Evolutionary conservation across 2,329 filamentous ascomycete genomes (phyloP), one percentile per base, ranked within the genome.

Genomic region (Pseudocercospora cruenta): DNA sequence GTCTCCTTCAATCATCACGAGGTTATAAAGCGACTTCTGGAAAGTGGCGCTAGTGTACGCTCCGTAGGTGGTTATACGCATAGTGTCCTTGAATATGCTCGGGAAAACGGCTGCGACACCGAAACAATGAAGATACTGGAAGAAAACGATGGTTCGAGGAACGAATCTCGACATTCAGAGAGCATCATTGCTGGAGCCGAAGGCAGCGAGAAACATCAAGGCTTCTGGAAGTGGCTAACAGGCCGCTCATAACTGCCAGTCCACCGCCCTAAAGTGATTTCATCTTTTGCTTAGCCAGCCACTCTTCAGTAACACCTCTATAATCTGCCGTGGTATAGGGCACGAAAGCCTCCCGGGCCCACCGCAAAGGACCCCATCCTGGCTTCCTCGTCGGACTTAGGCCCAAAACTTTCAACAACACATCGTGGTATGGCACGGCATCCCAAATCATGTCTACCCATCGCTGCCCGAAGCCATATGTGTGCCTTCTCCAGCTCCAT

Each of bases 401-500:
- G 1, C 67, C 67, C 45, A 69, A 53, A 64, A 66, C 63, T 39
- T 53, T 58, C 54, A 68, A 39, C 19, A 68, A 22, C 9, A 68
- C 47, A 64, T 68, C 63, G 33, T 66, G 58, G 33, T 39, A 66
- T 14, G 67, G 67, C 22, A 66, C 39, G 45, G 60, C 58, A 60
- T 66, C 67, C 54, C 55, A 66, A 9, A 69, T 53, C 28, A 64
- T 66, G 43, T 69, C 64, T 9, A 60, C 60, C 36, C 47, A 65
- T 22, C 64, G 45, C 51, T 59, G 21, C 14, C 64, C 64, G 33
- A 64, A 64, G 1, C 67, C 64, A 57, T 66, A 69, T 6, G 64
- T 64, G 24, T 69, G 57, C n/a, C 64, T 51, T 2, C 64, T 45
- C 16, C 33, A 28, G 31, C 60, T 66, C 64, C 67, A 69, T n/a